These are phyloP conservation scores for Trametes meyenii DNA, from an alignment of 768 basidiomycete genomes.

Conservation along the genomic window DNA sequence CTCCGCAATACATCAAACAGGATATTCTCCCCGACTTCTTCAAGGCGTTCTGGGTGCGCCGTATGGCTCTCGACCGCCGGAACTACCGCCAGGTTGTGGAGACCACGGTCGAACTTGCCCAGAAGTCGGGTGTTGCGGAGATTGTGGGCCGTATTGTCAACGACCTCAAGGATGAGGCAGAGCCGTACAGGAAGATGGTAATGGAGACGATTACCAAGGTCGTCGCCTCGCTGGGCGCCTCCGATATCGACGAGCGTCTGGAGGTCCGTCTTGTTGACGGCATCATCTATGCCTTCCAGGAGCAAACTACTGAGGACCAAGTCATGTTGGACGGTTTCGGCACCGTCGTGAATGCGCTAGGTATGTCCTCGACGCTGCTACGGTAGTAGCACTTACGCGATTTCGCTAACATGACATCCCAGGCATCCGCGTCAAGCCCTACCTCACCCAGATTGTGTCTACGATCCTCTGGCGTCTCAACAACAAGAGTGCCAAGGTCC, in stretches of 20 bases:
- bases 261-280: conserved; percentile 96
- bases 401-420: neutral
- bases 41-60: conserved; percentile 97
- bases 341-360: conserved; percentile 93
- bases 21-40: conserved; percentile 99
- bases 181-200: conserved; percentile 97
- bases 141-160: conserved; percentile 89
- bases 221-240: conserved; percentile 89
- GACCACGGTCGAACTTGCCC: conserved; percentile 97
- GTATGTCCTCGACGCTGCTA: conserved; percentile 34
- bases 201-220: conserved; percentile 99
- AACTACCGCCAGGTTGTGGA: conserved; percentile 98
- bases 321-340: conserved; percentile 99
- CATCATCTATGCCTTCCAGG: conserved; percentile 99
- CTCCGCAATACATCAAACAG: conserved; percentile 92
- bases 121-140: conserved; percentile 95
- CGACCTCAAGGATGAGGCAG: conserved; percentile 88
- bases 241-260: conserved; percentile 94
- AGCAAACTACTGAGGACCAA: conserved; percentile 98
- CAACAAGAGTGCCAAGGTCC: conserved; percentile 99
- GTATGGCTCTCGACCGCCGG: conserved; percentile 95
- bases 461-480: conserved; percentile 99
- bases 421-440: conserved; percentile 96
- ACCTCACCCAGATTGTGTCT: conserved; percentile 97
- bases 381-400: too few species aligned